Evolutionary conservation across 352 stramenopile species (phyloP), one percentile per base, ranked within the genome.

Genomic region (Phytophthora lateralis): DNA sequence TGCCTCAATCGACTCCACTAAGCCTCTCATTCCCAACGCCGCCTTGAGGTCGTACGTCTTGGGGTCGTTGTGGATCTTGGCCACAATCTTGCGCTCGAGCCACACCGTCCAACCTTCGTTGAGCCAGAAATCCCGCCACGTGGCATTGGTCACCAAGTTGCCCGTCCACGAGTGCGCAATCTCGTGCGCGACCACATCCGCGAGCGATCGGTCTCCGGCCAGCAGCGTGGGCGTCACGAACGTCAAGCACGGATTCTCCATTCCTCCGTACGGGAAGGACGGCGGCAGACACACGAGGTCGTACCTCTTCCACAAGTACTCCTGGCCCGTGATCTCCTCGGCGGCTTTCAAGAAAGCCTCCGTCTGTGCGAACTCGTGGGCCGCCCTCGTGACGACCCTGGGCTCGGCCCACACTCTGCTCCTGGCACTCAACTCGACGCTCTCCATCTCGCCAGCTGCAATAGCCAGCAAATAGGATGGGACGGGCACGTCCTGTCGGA

Each of bases 21-120:
- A 48, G 2, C 49, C 72, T 30, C 69, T 67, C 37, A 79, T 58
- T 0, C 78, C 76, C 9, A 88, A 50, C 6, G 67, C 63, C 21
- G 78, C 78, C 54, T 84, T 81, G 14, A 88, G 53, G 35, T 88
- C 78, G 60, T 82, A 82, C 6, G 60, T 61, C 14, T 70, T 60
- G 6, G 74, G 71, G 52, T 82, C 73, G 26, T 66, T 63, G 43
- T 73, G 48, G 39, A 80, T 85, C 17, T 70, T 66, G 10, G 80
- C 75, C 74, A 98, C 96, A 61, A 99, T 98, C 63, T 98, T 98
- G 34, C 96, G 81, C 78, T 99, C 89, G 10, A 98, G 85, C 84
- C 96, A 99, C 47, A 97, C 86, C 0, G 97, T 99, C 93, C 93
- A 99, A 26, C 96, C 96, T 69, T 99, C 97, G 60, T 99, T 99